A percentile compares a stretch with the other conserved stretches of the same genome.
phyloP scores from a whole-genome alignment of 2,329 filamentous ascomycete species.

The Hymenoscyphus fructigenus region DNA sequence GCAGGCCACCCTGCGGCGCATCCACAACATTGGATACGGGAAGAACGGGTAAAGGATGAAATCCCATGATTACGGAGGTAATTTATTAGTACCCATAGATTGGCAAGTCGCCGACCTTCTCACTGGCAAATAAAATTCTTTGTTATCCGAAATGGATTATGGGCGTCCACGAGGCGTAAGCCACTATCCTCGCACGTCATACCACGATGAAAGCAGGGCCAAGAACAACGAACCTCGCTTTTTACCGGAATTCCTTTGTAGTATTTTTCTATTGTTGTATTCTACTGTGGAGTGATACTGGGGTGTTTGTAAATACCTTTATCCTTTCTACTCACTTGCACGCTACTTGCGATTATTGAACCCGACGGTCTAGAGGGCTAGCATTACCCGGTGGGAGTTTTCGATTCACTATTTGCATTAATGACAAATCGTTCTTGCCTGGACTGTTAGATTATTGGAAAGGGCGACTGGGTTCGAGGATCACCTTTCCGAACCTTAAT shows the following conservation, averaged over 20 bases:
- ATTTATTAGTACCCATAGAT: background rate
- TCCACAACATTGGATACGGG: background rate
- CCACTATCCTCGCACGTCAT: background rate
- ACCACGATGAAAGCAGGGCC: background rate
- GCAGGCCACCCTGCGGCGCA: background rate
- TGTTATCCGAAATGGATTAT: background rate
- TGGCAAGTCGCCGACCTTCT: background rate
- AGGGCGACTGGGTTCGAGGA: background rate
- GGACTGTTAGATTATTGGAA: background rate
- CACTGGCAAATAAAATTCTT: background rate
- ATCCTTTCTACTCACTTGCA: background rate
- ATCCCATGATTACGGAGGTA: background rate
- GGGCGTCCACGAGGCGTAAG: background rate
- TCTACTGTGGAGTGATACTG: background rate
- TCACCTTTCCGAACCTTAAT: background rate
- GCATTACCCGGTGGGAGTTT: background rate
- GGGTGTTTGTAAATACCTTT: background rate
- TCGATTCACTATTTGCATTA: background rate
- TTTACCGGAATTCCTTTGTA: background rate
- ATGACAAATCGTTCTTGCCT: background rate
- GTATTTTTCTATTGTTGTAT: background rate
- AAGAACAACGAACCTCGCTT: background rate
- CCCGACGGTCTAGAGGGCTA: background rate
- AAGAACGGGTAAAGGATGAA: background rate
- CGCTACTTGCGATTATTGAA: background rate